Conservation (phyloP, 306 rosid genomes). For the Vigna trinervia region DNA sequence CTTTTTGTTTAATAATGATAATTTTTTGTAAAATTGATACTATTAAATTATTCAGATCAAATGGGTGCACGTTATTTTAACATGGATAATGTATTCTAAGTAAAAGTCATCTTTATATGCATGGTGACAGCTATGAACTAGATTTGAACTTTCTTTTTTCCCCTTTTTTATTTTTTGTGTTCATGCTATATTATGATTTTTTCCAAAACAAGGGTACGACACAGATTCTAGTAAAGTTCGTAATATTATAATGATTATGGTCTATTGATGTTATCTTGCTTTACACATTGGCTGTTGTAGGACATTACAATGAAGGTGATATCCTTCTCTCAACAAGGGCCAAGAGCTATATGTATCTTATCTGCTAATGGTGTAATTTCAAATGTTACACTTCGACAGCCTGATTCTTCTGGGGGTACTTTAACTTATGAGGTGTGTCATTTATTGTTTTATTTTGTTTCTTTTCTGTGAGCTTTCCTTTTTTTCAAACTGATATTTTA, state of each 20-base stretch:
- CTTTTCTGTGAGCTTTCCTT: neutral
- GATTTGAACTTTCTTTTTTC: neutral
- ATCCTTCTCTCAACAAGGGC: slow-evolving; percentile 79
- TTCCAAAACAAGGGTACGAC: neutral
- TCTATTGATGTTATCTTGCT: slow-evolving; percentile 38
- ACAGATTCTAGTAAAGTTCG: neutral
- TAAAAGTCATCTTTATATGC: neutral
- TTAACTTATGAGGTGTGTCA: slow-evolving; percentile 75
- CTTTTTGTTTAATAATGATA: too few species aligned
- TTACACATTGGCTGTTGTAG: slow-evolving; percentile 53
- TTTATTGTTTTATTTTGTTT: slow-evolving; percentile 20
- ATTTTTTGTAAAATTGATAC: neutral
- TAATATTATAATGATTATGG: neutral
- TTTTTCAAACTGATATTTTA: neutral
- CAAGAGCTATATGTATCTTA: slow-evolving; percentile 81
- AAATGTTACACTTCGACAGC: slow-evolving; percentile 79
- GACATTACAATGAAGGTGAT: slow-evolving; percentile 78
- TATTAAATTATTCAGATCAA: neutral
- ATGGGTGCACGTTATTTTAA: neutral
- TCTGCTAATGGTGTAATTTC: slow-evolving; percentile 81
- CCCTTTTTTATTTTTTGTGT: neutral
- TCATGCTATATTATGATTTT: neutral
- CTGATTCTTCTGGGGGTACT: slow-evolving; percentile 79
- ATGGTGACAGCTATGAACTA: neutral
- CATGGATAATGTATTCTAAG: neutral